phyloP scores from a whole-genome alignment of 2,329 filamentous ascomycete species.

The Phaeosphaeria sp. region DNA sequence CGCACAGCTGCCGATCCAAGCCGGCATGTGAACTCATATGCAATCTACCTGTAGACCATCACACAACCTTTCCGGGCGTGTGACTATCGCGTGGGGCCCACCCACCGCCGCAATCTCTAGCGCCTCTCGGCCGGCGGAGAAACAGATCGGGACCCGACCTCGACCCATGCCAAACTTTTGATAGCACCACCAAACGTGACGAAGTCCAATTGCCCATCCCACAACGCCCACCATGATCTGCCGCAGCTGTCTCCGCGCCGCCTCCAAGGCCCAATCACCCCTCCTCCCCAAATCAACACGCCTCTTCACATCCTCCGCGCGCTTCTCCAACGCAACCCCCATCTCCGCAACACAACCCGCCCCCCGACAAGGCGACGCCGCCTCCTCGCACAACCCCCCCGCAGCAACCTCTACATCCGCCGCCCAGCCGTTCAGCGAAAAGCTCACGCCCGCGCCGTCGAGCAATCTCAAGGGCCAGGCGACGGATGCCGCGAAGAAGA shows the following conservation, averaged over 20 bases:
- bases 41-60: constrained; percentile 5
- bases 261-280: constrained; percentile 29
- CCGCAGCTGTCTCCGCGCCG: constrained; percentile 46
- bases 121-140: constrained; percentile 7
- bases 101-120: not conserved
- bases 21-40: constrained; percentile 6
- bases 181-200: not conserved
- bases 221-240: constrained; percentile 47
- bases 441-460: constrained; percentile 37
- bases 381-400: constrained; percentile 42
- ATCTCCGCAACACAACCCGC: constrained; percentile 32
- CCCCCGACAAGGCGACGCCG: constrained; percentile 24
- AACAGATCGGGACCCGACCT: constrained; percentile 2
- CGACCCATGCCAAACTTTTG: constrained; percentile 24
- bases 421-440: constrained; percentile 55
- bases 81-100: not conserved
- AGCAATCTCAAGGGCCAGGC: constrained; percentile 31
- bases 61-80: constrained; percentile 5
- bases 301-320: constrained; percentile 34
- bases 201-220: constrained; percentile 8
- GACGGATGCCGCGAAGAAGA: constrained; percentile 35
- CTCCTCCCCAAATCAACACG: constrained; percentile 20
- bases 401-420: constrained; percentile 54
- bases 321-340: constrained; percentile 32
- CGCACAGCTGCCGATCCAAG: constrained; percentile 4